phyloP scores from a whole-genome alignment of 768 basidiomycete genomes.

The Lentinus tigrinus region DNA sequence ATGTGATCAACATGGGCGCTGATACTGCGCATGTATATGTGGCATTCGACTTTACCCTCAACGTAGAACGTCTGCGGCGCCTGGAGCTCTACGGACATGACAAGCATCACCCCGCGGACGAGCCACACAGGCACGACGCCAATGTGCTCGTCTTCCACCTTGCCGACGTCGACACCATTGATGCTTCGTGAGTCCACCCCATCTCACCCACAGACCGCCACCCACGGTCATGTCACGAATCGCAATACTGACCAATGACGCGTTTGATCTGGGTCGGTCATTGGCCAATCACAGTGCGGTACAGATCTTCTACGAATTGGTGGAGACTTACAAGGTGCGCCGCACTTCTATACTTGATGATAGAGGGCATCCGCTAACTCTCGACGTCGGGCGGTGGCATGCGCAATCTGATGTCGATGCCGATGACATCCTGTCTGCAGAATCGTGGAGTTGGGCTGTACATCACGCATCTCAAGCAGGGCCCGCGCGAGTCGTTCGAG shows the following conservation, averaged over 20 bases:
- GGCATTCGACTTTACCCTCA: background rate
- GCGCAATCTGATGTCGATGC: background rate
- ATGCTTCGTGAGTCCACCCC: slow-evolving; percentile 72
- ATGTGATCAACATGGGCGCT: slow-evolving; percentile 3
- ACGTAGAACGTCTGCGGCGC: slow-evolving; percentile 70
- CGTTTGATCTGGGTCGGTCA: too few species aligned
- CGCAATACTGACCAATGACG: too few species aligned
- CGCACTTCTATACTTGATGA: too few species aligned
- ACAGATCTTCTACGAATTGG: slow-evolving; percentile 79
- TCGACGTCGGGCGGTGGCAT: background rate
- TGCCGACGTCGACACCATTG: slow-evolving; percentile 86
- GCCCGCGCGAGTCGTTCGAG: slow-evolving; percentile 39
- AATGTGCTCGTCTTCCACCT: slow-evolving; percentile 87
- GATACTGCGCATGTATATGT: background rate
- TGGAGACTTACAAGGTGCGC: slow-evolving; percentile 73
- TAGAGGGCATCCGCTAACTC: too few species aligned
- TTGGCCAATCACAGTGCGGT: slow-evolving; percentile 52
- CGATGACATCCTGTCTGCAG: slow-evolving; percentile 24
- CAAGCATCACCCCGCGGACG: slow-evolving; percentile 86
- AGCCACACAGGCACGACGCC: slow-evolving; percentile 72
- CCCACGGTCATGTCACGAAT: too few species aligned
- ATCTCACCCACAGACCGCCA: background rate
- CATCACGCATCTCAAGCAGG: slow-evolving; percentile 44
- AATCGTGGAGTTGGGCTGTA: slow-evolving; percentile 44
- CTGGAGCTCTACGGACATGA: slow-evolving; percentile 86